Conservation (phyloP, 306 rosid genomes). For the Sphenostylis stenocarpa region DNA sequence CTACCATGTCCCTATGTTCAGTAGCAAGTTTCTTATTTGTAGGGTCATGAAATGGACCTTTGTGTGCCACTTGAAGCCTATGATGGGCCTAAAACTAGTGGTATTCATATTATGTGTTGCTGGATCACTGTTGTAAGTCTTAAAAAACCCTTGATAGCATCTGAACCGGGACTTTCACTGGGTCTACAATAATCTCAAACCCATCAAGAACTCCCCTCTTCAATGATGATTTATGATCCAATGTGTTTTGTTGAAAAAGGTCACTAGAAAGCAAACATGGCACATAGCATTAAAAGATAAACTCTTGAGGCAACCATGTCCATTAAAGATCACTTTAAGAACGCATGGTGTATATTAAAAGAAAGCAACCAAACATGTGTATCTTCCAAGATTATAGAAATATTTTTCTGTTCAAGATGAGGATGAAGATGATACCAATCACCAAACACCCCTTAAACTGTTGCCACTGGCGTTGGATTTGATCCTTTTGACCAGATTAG, state of each 20-base stretch:
- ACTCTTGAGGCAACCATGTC: slow-evolving; percentile 57
- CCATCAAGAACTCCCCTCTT: slow-evolving; percentile 28
- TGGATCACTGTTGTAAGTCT: slow-evolving; percentile 21
- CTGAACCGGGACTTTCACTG: slow-evolving; percentile 27
- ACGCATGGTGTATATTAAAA: slow-evolving; percentile 62
- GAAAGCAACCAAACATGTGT: slow-evolving; percentile 63
- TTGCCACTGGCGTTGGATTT: slow-evolving; percentile 9
- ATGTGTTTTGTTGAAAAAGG: slow-evolving; percentile 35
- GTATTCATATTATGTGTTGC: slow-evolving; percentile 19
- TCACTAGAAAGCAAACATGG: slow-evolving; percentile 18
- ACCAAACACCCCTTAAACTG: slow-evolving; percentile 22
- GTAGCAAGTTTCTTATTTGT: slow-evolving; percentile 28
- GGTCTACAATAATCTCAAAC: slow-evolving; percentile 29
- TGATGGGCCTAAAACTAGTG: slow-evolving; percentile 36
- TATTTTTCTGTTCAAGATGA: slow-evolving; percentile 34
- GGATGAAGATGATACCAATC: slow-evolving; percentile 29
- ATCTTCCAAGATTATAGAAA: slow-evolving; percentile 42
- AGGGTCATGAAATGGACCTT: slow-evolving; percentile 43
- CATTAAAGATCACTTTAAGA: slow-evolving; percentile 61
- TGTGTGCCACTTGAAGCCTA: slow-evolving; percentile 5
- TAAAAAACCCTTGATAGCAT: slow-evolving; percentile 39
- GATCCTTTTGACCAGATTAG: slow-evolving; percentile 22
- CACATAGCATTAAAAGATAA: slow-evolving; percentile 44
- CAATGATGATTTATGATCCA: slow-evolving; percentile 36
- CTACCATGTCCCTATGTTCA: slow-evolving; percentile 44